A percentile compares a stretch with the other conserved stretches of the same genome.
phyloP scores from a whole-genome alignment of 2,329 filamentous ascomycete genomes.

The Curvularia spicifera region DNA sequence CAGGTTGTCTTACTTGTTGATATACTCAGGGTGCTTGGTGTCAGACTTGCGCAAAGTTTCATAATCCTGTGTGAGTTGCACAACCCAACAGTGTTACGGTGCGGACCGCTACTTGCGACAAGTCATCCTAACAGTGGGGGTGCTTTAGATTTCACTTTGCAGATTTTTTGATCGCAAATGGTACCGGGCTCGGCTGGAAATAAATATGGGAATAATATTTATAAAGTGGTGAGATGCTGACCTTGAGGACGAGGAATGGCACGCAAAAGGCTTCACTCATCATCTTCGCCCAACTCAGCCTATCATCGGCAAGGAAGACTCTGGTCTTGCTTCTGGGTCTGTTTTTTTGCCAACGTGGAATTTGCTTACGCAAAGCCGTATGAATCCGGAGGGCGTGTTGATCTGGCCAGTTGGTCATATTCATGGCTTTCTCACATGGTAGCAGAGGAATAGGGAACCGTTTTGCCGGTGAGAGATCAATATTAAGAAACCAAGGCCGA shows the following conservation, averaged over 20 bases:
- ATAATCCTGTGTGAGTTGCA: neutral
- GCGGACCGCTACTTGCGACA: neutral
- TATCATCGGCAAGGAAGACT: neutral
- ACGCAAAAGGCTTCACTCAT: neutral
- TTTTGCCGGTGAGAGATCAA: neutral
- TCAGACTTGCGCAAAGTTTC: neutral
- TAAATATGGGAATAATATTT: neutral
- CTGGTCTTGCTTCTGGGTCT: neutral
- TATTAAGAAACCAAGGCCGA: neutral
- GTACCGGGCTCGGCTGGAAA: neutral
- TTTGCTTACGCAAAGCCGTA: neutral
- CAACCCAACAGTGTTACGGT: slow-evolving; percentile 1
- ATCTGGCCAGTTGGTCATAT: neutral
- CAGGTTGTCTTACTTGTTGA: neutral
- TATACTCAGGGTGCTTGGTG: neutral
- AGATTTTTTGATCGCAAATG: neutral
- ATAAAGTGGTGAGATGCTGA: neutral
- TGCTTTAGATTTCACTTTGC: neutral
- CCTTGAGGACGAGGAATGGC: neutral
- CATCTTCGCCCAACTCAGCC: neutral
- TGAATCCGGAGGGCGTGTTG: neutral
- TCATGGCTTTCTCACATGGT: neutral
- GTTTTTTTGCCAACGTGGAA: neutral
- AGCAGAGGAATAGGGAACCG: neutral
- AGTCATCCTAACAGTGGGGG: neutral